Evolutionary conservation across 2,329 filamentous ascomycete genomes (phyloP).

Genomic region (Alternaria alternata): DNA sequence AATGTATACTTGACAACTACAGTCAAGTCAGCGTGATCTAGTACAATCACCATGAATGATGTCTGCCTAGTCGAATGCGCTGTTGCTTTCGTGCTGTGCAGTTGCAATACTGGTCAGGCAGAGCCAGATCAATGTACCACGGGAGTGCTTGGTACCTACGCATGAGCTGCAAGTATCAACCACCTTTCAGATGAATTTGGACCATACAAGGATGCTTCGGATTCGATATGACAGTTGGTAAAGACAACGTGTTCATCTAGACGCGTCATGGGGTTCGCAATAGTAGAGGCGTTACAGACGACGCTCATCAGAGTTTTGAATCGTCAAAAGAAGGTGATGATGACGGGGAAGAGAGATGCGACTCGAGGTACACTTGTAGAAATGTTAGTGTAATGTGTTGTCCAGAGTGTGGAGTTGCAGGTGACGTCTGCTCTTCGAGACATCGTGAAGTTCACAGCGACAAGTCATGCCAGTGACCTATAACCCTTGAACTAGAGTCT

Average conservation of each 20-base stretch:
- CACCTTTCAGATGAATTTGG: background rate
- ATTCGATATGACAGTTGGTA: background rate
- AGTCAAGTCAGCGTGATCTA: background rate
- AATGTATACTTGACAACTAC: too few species aligned
- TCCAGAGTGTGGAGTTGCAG: too few species aligned
- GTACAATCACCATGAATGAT: background rate
- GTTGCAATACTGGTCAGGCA: background rate
- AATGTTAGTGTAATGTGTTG: too few species aligned
- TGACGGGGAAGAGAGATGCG: too few species aligned
- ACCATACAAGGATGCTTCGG: accelerated
- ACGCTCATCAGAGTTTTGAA: too few species aligned
- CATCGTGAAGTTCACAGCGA: background rate
- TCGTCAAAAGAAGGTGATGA: too few species aligned
- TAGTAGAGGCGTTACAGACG: too few species aligned
- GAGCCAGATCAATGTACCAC: background rate
- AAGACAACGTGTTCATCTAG: too few species aligned
- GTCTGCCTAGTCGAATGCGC: background rate
- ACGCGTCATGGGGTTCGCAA: too few species aligned
- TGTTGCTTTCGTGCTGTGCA: background rate
- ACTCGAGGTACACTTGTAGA: too few species aligned
- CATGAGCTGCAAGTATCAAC: background rate
- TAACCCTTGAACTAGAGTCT: background rate
- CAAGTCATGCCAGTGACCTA: background rate
- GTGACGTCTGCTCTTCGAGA: background rate
- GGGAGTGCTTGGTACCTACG: background rate